Evolutionary conservation across 257 asterid species (phyloP).

Genomic region (Capsicum rhomboideum): DNA sequence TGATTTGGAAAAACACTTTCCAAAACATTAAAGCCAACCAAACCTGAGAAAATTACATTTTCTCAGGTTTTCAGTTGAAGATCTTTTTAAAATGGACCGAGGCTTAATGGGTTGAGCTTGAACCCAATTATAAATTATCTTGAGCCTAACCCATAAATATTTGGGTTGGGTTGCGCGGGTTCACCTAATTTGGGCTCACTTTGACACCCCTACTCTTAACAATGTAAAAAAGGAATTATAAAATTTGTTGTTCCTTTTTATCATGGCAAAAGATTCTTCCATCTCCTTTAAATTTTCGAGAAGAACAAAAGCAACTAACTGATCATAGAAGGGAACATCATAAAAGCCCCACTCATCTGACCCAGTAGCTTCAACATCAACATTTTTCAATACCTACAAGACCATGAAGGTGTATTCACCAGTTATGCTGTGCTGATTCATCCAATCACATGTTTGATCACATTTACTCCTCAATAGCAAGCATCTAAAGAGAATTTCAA

Average conservation of each 20-base stretch:
- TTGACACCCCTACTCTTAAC: no score
- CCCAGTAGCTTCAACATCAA: conserved; percentile 53
- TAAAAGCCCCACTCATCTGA: conserved; percentile 57
- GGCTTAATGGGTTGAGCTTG: no score
- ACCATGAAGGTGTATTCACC: conserved; percentile 89
- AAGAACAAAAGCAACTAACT: not conserved
- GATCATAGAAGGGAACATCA: conserved; percentile 45
- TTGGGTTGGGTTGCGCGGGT: no score
- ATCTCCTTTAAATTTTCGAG: not conserved
- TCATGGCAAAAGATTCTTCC: not conserved
- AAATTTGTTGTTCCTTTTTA: not conserved
- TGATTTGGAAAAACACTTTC: no score
- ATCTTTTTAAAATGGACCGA: no score
- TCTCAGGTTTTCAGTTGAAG: no score
- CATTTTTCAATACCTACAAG: conserved; percentile 59
- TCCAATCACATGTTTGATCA: not conserved
- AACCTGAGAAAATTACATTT: no score
- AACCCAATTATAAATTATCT: no score
- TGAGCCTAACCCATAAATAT: no score
- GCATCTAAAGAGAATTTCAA: not conserved
- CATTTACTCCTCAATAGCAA: not conserved
- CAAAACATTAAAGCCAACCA: no score
- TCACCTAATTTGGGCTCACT: no score
- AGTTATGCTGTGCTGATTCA: conserved; percentile 54
- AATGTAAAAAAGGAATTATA: not conserved